Percentiles rank a stretch among this genome's conserved stretches.
Evolutionary conservation across 2,329 filamentous ascomycete genomes (phyloP).

Genomic region (Pyricularia grisea): DNA sequence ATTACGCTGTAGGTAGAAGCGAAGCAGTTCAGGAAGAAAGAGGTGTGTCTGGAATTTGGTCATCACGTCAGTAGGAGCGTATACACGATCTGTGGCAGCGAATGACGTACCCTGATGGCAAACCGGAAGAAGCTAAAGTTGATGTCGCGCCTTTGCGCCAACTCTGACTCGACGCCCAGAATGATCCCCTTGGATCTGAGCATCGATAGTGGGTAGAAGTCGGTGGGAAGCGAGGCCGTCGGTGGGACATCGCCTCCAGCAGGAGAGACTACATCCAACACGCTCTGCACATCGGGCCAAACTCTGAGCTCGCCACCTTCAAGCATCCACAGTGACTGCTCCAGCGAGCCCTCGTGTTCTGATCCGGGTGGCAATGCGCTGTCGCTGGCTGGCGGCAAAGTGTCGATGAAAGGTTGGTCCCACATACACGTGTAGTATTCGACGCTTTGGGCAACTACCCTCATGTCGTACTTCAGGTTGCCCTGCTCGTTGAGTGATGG

Average conservation of each 20-base stretch:
- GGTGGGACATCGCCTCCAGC: constrained; percentile 60
- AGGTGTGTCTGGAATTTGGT: constrained; percentile 61
- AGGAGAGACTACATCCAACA: constrained; percentile 54
- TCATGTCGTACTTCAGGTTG: constrained; percentile 96
- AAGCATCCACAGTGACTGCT: constrained; percentile 91
- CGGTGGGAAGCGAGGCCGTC: constrained; percentile 70
- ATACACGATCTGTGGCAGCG: neutral
- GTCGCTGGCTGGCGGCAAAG: neutral
- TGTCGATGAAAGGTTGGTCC: constrained; percentile 54
- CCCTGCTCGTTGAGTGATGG: constrained; percentile 75
- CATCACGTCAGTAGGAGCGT: neutral
- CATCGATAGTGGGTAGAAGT: constrained; percentile 90
- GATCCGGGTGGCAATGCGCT: constrained; percentile 7
- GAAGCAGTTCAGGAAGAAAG: constrained; percentile 81
- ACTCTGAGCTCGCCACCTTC: constrained; percentile 77
- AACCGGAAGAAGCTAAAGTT: constrained; percentile 87
- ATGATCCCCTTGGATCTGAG: constrained; percentile 84
- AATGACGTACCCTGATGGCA: constrained; percentile 63
- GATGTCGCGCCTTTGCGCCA: constrained; percentile 87
- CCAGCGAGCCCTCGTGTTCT: constrained; percentile 34
- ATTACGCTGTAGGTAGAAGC: constrained; percentile 65
- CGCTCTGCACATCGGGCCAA: constrained; percentile 82
- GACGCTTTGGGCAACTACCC: constrained; percentile 88
- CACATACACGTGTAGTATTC: constrained; percentile 92
- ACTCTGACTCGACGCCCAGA: constrained; percentile 81